Evolutionary conservation across 169 alveolate species (phyloP).

Genomic region (Cryptosporidium sp.): DNA sequence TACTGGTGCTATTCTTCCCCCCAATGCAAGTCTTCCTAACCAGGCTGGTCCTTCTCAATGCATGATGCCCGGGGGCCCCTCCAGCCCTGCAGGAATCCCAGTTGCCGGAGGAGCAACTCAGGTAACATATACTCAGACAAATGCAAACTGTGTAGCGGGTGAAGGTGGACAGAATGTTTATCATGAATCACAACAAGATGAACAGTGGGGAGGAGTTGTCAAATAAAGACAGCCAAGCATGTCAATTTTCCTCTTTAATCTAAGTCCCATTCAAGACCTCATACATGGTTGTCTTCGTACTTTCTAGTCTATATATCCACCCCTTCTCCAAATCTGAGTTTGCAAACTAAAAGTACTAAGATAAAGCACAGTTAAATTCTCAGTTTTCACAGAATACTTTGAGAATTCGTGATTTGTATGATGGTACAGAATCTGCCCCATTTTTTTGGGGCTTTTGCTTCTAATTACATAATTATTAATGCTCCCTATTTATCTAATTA

Average conservation of each 20-base stretch:
- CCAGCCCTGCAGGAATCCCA: not conserved
- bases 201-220: constrained; percentile 69
- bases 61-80: not conserved
- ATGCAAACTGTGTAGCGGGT: constrained; percentile 35
- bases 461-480: constrained; percentile 17
- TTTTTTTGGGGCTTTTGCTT: not conserved
- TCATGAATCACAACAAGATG: constrained; percentile 48
- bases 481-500: constrained; percentile 19
- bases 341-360: not conserved
- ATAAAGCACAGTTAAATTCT: not conserved
- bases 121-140: constrained; percentile 11
- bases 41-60: constrained; percentile 29
- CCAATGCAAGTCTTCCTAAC: constrained; percentile 3
- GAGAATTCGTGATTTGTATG: not conserved
- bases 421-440: not conserved
- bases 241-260: not conserved
- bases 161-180: constrained; percentile 20
- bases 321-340: not conserved
- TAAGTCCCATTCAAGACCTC: not conserved
- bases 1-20: not conserved
- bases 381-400: not conserved
- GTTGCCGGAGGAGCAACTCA: constrained; percentile 6
- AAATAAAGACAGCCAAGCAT: constrained; percentile 6
- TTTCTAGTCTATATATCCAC: not conserved
- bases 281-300: not conserved